phyloP scores from a whole-genome alignment of 306 rosid genomes.

The Gastrolobium villosum region DNA sequence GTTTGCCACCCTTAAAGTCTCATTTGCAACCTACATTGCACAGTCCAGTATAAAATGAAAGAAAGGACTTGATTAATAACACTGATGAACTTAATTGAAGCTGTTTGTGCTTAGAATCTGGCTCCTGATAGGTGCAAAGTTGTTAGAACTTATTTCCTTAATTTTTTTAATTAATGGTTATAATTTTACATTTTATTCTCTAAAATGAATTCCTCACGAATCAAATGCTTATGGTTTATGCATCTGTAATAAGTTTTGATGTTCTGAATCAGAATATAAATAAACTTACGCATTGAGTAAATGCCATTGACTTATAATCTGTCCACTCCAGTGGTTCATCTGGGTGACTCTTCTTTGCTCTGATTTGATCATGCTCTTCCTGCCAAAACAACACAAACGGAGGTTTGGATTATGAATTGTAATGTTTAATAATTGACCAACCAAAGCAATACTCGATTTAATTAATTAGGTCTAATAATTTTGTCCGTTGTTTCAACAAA shows the following conservation, averaged over 20 bases:
- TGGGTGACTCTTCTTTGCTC: conserved; percentile 60
- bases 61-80: not conserved
- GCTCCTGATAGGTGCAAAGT: no score
- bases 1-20: conserved; percentile 84
- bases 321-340: conserved; percentile 72
- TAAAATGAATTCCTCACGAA: no score
- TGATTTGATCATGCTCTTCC: conserved; percentile 90
- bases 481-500: conserved; percentile 50
- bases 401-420: not conserved
- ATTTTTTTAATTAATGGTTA: no score
- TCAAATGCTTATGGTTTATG: no score
- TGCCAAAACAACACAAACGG: conserved; percentile 49
- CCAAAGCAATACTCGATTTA: no score
- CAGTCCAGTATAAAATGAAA: not conserved
- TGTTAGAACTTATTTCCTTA: no score
- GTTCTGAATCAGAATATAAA: not conserved
- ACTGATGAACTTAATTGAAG: not conserved
- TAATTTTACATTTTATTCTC: no score
- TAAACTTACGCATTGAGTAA: conserved; percentile 89
- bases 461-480: conserved; percentile 42
- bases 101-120: not conserved
- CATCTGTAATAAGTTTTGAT: not conserved
- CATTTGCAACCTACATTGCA: conserved; percentile 76
- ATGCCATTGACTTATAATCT: conserved; percentile 95
- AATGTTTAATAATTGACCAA: no score